Base-by-base conservation (phyloP, 768 basidiomycete species). In the Tulasnella sp. region DNA sequence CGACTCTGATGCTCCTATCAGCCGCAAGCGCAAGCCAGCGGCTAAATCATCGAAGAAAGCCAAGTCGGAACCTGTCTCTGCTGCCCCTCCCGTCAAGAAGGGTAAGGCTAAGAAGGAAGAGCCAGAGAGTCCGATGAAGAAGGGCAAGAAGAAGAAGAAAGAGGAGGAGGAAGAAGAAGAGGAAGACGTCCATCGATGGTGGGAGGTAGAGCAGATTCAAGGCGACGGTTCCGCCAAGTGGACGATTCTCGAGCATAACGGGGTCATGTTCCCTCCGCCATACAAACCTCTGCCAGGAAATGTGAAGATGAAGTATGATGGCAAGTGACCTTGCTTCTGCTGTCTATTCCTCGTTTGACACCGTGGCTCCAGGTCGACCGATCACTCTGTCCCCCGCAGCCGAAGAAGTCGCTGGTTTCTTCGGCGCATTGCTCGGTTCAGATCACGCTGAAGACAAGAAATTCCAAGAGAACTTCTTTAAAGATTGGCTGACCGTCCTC, bases 391-490 rank as follows among this genome's bases (percentile, higher is more conserved):
- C 96, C 31, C 91, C 90, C 18, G 95, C 93, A 81, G 89, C 97
- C 9, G 98, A 99, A 86, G 98, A 99, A 86, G 97, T 99, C 72
- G 97, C 98, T 41, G 93, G 94, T 11, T 99, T 99, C 86, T 99
- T 97, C 84, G 98, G 88, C 48, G 94, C 96, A 28, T 90, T 99
- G 89, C 84, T 99, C 50, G 96, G 96, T 86, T 94, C 95, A 9
- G 95, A 96, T 81, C 97, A 99, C 84, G 94, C 95, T 8, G 89
- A 93, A 86, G 96, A 99, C 85, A 89, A 88, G 20, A 92, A 89
- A 0, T 99, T 99, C 88, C 94, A 94, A 86, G 92, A 92, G 85
- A 99, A 99, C 86, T 99, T 99, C 86, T 99, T 99, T 85, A 89
- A 93, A 0, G 97, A 98, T 85, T 99, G 93, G 90, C 88, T 91